Evolutionary conservation across 805 yeast species (phyloP), one percentile per base, ranked within the genome.

Genomic region (Vanderwaltozyma yarrowii): DNA sequence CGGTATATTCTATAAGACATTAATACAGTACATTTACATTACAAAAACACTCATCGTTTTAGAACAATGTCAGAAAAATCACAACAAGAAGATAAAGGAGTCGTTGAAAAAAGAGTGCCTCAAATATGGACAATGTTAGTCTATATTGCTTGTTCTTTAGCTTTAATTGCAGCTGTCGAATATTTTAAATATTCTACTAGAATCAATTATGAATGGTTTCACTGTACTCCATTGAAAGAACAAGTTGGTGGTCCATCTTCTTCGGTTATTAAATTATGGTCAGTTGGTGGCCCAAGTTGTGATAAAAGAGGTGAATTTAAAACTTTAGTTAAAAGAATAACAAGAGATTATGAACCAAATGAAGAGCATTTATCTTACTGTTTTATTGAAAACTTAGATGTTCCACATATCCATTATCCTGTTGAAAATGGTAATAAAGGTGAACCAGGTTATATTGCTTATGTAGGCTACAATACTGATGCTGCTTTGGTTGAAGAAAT

Each of bases 271-370:
- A 56, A 56, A 32, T 42, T 63, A 23, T 61, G 52, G 40, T 61
- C 70, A 7, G 49, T 53, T 16, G 71, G 71, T 31, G 70, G 71
- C 1, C 64, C 67, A 27, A 56, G 65, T 32, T 67, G 71, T 51
- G 71, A 67, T 39, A 62, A 60, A 35, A 60, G 71, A 46, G 71
- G 69, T 10, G 66, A 66, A 38, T 47, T 58, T 24, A 66, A 66
- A 41, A 54, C 66, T 1, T 54, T 67, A 20, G 51, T 64, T 9
- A 66, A 67, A 46, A 58, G 61, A 42, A 51, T 66, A 7, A 45
- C 65, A 5, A 58, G 67, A 46, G 60, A 52, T 23, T 65, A 56
- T 41, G 69, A 66, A 36, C 66, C 69, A 28, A 64, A 64, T 32
- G 45, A 51, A 4, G 59, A 56, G 32, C 50, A 51, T 15, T 48